These are phyloP conservation scores for Quercus phellos DNA, from an alignment of 331 rosid species.

Conservation along the genomic window DNA sequence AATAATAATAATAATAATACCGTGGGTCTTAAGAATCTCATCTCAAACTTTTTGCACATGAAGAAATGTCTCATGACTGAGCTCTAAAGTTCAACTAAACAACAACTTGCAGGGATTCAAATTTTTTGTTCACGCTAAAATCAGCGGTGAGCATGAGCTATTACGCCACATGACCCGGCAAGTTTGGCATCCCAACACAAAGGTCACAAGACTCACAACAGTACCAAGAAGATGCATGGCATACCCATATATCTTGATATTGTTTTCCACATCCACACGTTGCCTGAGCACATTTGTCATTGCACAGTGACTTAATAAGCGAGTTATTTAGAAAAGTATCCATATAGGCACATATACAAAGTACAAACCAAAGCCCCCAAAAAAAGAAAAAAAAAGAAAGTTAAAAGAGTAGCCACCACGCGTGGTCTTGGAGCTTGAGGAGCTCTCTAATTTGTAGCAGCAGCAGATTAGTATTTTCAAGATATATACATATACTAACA, in stretches of 20 bases:
- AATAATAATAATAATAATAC: too few relatives aligned
- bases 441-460: background rate
- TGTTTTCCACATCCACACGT: background rate
- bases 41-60: too few relatives aligned
- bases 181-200: constrained; percentile 16
- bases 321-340: background rate
- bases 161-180: constrained; percentile 17
- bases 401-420: constrained; percentile 12
- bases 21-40: too few relatives aligned
- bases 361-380: too few relatives aligned
- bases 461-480: background rate
- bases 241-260: constrained; percentile 8
- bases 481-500: background rate
- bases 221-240: constrained; percentile 13
- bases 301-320: constrained; percentile 1
- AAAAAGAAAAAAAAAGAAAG: too few relatives aligned
- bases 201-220: background rate
- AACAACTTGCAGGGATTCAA: too few relatives aligned
- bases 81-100: too few relatives aligned
- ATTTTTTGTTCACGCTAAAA: background rate
- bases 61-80: too few relatives aligned
- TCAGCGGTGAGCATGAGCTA: background rate
- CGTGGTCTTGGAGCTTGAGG: constrained; percentile 26
- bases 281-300: constrained; percentile 6
- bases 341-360: too few relatives aligned